Evolutionary conservation across 805 yeast genomes (phyloP).

Genomic region (Monosporozyma yasuniensis): DNA sequence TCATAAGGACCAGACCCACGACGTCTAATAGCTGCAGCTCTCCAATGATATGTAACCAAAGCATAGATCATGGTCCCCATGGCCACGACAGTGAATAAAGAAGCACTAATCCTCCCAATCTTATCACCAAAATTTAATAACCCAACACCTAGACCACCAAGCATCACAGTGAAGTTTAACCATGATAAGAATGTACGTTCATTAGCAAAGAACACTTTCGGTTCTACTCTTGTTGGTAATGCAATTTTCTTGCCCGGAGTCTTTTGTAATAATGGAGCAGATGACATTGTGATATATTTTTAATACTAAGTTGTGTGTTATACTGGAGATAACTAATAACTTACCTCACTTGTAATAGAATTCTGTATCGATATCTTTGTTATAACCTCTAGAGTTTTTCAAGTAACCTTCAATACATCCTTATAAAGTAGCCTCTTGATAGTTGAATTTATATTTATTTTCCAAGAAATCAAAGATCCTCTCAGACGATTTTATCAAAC

Average conservation of each 20-base stretch:
- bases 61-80: slow-evolving; percentile 98
- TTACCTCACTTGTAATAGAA: neutral
- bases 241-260: slow-evolving; percentile 89
- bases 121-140: slow-evolving; percentile 92
- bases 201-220: slow-evolving; percentile 97
- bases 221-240: slow-evolving; percentile 95
- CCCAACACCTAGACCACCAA: slow-evolving; percentile 95
- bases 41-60: slow-evolving; percentile 93
- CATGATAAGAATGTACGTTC: slow-evolving; percentile 97
- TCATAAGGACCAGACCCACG: slow-evolving; percentile 99
- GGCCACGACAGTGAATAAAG: slow-evolving; percentile 87
- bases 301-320: neutral
- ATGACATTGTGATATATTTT: slow-evolving; percentile 39
- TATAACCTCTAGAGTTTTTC: no score
- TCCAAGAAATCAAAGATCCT: neutral
- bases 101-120: slow-evolving; percentile 87
- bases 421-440: neutral
- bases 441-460: neutral
- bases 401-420: no score
- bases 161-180: slow-evolving; percentile 96
- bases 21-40: slow-evolving; percentile 96
- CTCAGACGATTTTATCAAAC: neutral
- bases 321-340: neutral
- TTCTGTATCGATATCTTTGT: neutral
- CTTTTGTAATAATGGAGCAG: slow-evolving; percentile 59